Percentiles rank a stretch among this genome's conserved stretches.
Evolutionary conservation across 306 rosid genomes (phyloP).

Genomic region (Vigna unguiculata): DNA sequence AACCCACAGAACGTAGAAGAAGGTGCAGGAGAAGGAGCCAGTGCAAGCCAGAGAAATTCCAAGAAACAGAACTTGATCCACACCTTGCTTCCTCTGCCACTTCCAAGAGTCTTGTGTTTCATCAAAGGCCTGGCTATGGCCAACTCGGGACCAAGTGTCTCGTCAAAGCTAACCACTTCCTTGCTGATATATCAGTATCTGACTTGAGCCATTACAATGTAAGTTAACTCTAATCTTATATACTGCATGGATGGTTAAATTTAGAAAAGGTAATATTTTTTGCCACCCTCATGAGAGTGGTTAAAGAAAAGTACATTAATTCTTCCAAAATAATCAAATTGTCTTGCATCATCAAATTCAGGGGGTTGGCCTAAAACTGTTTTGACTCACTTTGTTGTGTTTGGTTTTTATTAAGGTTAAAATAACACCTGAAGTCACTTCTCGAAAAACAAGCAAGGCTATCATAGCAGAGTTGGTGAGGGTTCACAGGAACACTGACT

Average conservation of each 20-base stretch:
- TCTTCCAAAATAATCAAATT: not conserved
- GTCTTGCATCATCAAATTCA: not conserved
- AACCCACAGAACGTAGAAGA: conserved; percentile 48
- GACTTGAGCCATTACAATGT: conserved; percentile 59
- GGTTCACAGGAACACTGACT: conserved; percentile 46
- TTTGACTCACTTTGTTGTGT: not conserved
- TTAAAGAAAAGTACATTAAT: not conserved
- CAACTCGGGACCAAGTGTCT: conserved; percentile 48
- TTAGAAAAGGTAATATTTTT: too few relatives aligned
- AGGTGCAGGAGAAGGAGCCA: conserved; percentile 43
- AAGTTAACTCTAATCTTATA: conserved; percentile 49
- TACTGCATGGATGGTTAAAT: not conserved
- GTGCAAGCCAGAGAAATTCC: conserved; percentile 43
- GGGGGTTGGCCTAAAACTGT: not conserved
- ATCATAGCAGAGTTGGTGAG: conserved; percentile 57
- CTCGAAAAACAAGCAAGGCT: conserved; percentile 51
- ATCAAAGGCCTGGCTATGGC: conserved; percentile 60
- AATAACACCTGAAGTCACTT: conserved; percentile 53
- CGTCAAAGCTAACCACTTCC: conserved; percentile 44
- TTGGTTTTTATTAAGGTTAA: conserved; percentile 47
- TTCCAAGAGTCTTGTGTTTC: conserved; percentile 52
- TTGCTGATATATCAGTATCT: conserved; percentile 38
- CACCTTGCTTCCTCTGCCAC: conserved; percentile 38
- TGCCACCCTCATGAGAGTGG: not conserved
- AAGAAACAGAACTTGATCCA: conserved; percentile 35